These are phyloP conservation scores for Triangularia setosa DNA, from an alignment of 2,329 filamentous ascomycete species.

Conservation along the genomic window DNA sequence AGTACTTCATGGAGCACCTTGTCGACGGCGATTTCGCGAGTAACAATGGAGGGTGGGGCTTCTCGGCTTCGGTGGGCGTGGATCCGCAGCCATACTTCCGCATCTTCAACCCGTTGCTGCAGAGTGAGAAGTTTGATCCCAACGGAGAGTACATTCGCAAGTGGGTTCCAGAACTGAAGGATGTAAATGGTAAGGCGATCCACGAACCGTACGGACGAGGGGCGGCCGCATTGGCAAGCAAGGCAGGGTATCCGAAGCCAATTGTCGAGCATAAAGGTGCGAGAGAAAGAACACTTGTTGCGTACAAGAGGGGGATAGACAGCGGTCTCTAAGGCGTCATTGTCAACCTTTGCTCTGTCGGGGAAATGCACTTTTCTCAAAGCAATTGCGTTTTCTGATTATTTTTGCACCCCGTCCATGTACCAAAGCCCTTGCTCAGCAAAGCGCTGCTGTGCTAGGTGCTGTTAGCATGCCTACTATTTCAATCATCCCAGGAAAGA, in stretches of 20 bases:
- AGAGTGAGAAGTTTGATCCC: constrained; percentile 82
- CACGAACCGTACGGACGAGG: constrained; percentile 76
- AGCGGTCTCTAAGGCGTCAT: not conserved
- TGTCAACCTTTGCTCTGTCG: not conserved
- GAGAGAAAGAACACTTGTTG: constrained; percentile 49
- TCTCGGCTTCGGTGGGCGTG: constrained; percentile 37
- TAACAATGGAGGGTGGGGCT: constrained; percentile 66
- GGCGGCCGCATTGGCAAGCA: constrained; percentile 54
- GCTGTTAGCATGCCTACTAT: not conserved
- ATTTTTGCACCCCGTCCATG: too few species aligned
- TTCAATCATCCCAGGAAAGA: not conserved
- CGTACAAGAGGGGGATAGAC: constrained; percentile 29
- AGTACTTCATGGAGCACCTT: constrained; percentile 76
- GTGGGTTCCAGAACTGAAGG: constrained; percentile 74
- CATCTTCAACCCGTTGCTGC: constrained; percentile 80
- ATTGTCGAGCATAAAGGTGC: constrained; percentile 71
- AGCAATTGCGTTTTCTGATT: not conserved
- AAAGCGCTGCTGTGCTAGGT: not conserved
- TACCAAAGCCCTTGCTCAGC: not conserved
- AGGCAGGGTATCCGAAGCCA: constrained; percentile 66
- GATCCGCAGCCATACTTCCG: constrained; percentile 73
- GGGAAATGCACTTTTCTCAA: not conserved
- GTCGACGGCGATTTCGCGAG: constrained; percentile 77
- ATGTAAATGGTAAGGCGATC: constrained; percentile 62
- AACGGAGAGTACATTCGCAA: constrained; percentile 75